Base-by-base conservation (phyloP, 1,284 basidiomycete genomes). In the Melampsora americana region DNA sequence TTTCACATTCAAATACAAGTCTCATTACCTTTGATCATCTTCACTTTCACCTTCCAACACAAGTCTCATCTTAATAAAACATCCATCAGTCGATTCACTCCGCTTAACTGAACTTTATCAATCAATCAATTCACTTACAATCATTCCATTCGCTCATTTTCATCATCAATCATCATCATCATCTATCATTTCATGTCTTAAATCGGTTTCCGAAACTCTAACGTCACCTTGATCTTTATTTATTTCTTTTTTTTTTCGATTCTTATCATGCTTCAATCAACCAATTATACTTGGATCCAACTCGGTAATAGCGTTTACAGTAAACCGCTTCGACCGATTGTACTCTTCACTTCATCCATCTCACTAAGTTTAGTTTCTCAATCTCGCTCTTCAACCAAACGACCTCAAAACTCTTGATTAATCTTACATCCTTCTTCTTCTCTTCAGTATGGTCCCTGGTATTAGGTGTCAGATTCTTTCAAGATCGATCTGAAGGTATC, bases 311-410 rank as follows among this genome's bases (percentile, higher is more conserved):
- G 74, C 20, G 67, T 60, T 50, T 76, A 76, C 59, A 67, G 53
- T 42, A 76, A 69, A 65, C 74, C 74, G 7, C 66, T 76, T 9
- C 56, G 74, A 56, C 74, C 74, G 42, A 62, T 76, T 59, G 67
- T 76, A 6, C 46, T 69, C 4, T 67, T 76, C 26, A 76, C 60
- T 32, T 53, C 66, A 23, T 28, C 46, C 28, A 60, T 76, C 23
- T 50, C 74, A 14, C 60, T 76, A 35, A 65, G 74, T 76, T 68
- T 50, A 62, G 44, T 65, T 6, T 30, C 39, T 42, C 18, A 50
- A 50, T 66, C n/a, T 28, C 6, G 26, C 23, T 11, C 20, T 42
- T 46, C 26, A 14, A 20, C 23, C 46, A 32, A 44, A 53, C 23
- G 14, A n/a, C 32, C 64, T 26, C 7, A 14, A 64, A 53, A 12